Conservation (phyloP, 192 early-diverging fungal genomes). For the Dissophora ornata region DNA sequence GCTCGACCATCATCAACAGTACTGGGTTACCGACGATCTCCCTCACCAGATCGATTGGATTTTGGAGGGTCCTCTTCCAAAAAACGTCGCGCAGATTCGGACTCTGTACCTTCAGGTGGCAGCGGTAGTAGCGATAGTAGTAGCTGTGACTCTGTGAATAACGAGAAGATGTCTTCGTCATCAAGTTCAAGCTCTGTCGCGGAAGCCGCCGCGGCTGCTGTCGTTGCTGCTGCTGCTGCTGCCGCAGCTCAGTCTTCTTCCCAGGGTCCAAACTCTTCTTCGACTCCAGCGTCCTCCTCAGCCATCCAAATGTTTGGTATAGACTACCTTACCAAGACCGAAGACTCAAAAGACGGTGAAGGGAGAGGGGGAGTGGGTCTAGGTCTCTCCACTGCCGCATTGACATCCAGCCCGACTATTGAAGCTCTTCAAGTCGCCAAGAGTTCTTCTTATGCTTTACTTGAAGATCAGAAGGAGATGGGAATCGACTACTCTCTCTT, state of each 20-base stretch:
- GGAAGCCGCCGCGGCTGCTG: constrained; percentile 13
- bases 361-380: constrained; percentile 2
- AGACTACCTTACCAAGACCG: constrained; percentile 21
- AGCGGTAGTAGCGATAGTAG: background rate
- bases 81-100: constrained; percentile 18
- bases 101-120: background rate
- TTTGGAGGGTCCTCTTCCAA: constrained; percentile 16
- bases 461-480: constrained; percentile 46
- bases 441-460: constrained; percentile 28
- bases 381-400: background rate
- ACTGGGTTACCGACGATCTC: constrained; percentile 22
- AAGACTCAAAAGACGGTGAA: background rate
- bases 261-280: background rate
- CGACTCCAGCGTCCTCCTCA: background rate
- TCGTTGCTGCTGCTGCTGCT: constrained; percentile 14
- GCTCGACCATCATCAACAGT: background rate
- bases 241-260: background rate
- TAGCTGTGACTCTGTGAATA: too few relatives aligned
- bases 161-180: too few relatives aligned
- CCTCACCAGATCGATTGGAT: constrained; percentile 12
- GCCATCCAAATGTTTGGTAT: constrained; percentile 30
- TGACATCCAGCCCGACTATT: background rate
- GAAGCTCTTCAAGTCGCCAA: constrained; percentile 38
- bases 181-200: background rate
- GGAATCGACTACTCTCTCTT: constrained; percentile 50